Evolutionary conservation across 2,329 filamentous ascomycete species (phyloP), one percentile per base, ranked within the genome.

Genomic region (Xylariaceae sp.): DNA sequence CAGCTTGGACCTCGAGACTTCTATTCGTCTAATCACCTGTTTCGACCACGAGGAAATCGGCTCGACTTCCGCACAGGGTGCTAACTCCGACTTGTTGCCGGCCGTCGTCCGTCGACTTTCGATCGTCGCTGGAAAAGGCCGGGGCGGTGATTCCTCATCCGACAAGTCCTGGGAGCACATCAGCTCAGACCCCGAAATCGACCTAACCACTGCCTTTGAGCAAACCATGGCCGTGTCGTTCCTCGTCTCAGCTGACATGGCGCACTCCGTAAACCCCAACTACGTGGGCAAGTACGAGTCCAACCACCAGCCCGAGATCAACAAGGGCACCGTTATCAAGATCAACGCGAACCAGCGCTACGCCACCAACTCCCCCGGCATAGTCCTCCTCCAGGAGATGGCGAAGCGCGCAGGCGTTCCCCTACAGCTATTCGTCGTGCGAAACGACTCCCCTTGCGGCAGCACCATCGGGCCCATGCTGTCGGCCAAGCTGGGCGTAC

Each of bases 31-130:
- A n/a, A 87, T 95, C 62, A 87, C 91, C 37, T 89, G 92, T 72
- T 99, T 99, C 71, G 94, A 99, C 70, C 91, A 99, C 74, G 94
- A 99, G 73, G 94, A 99, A 70, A 94, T 99, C 67, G 94, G 94
- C 51, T 95, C 89, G 58, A 85, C 83, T 55, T 95, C 91, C 2
- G 91, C 92, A 4, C 94, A 99, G 68, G 94, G 94, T 58, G 94
- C 94, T 19, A 85, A 95, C 73, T 96, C 90, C 3, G 96, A 96
- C 73, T 80, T 96, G 55, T 80, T 99, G 19, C 92, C 94, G 1
- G 83, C 89, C 29, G 86, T 97, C 46, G 81, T 97, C 51, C 87
- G 89, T 58, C 88, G 94, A 52, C 81, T 99, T 19, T 94, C 89
- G 0, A 87, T 89, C 34, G 78, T 96, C 34, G 87, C 88, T 3